A percentile compares a stretch with the other conserved stretches of the same genome.
Conservation (phyloP, 352 stramenopile genomes). For the Globisporangium nunn region DNA sequence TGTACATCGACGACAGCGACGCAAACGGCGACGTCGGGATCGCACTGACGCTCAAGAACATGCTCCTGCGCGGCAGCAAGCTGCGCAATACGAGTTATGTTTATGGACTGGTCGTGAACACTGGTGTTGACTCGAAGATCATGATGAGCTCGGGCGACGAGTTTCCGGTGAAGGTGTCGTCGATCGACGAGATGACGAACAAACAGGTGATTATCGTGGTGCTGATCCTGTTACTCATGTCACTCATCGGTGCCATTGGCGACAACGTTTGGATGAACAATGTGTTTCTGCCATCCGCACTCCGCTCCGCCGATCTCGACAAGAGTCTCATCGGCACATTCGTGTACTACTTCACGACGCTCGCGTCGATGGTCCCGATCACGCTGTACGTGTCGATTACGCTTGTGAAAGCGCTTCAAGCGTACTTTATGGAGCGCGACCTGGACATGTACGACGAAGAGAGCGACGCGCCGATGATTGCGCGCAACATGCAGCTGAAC, state of each 20-base stretch:
- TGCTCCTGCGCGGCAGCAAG: constrained; percentile 86
- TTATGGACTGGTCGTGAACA: constrained; percentile 91
- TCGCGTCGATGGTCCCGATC: constrained; percentile 83
- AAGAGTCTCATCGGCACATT: constrained; percentile 55
- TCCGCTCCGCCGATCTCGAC: constrained; percentile 11
- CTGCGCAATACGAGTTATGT: constrained; percentile 87
- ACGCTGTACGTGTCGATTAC: constrained; percentile 87
- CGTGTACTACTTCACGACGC: constrained; percentile 81
- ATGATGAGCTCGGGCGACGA: constrained; percentile 87
- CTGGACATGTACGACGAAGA: constrained; percentile 83
- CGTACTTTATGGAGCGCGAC: constrained; percentile 80
- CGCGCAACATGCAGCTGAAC: constrained; percentile 84
- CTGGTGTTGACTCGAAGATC: constrained; percentile 89
- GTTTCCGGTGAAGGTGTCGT: constrained; percentile 76
- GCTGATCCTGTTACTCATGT: constrained; percentile 63
- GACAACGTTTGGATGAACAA: constrained; percentile 48
- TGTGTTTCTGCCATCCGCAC: constrained; percentile 27
- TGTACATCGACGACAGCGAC: constrained; percentile 52
- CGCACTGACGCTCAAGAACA: constrained; percentile 79
- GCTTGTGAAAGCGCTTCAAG: constrained; percentile 87
- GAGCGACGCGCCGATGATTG: constrained; percentile 61
- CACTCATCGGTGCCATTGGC: constrained; percentile 51
- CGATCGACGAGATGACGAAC: constrained; percentile 84
- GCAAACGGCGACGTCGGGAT: constrained; percentile 38
- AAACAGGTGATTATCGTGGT: constrained; percentile 81